phyloP scores from a whole-genome alignment of 495 filamentous ascomycete species.

The Xylaria intraflava region DNA sequence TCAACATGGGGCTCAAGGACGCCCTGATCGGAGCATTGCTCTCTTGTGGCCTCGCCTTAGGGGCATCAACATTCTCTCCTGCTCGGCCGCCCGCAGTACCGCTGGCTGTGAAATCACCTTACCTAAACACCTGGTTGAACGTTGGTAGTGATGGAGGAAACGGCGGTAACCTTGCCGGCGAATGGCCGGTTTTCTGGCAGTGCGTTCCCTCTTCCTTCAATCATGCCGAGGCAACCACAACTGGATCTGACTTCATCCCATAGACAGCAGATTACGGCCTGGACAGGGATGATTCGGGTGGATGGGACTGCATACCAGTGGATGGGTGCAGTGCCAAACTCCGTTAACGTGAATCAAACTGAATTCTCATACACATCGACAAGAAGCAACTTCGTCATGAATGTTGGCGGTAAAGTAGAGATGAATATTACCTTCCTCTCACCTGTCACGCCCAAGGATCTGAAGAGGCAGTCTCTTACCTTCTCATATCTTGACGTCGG shows the following conservation, averaged over 20 bases:
- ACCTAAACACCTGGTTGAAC: conserved; percentile 70
- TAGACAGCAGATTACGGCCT: conserved; percentile 69
- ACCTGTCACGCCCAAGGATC: conserved; percentile 81
- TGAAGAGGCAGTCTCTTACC: conserved; percentile 76
- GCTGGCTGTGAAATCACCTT: conserved; percentile 73
- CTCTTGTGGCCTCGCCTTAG: conserved; percentile 18
- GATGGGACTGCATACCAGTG: conserved; percentile 51
- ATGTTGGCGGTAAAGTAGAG: conserved; percentile 55
- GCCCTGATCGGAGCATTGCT: conserved; percentile 23
- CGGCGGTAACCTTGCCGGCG: conserved; percentile 69
- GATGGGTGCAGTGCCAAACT: conserved; percentile 57
- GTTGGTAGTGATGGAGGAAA: conserved; percentile 60
- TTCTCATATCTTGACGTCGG: conserved; percentile 77
- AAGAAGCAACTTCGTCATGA: conserved; percentile 78
- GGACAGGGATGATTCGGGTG: conserved; percentile 60
- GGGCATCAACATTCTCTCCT: conserved; percentile 36
- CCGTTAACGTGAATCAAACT: conserved; percentile 34
- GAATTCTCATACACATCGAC: conserved; percentile 77
- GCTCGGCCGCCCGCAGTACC: conserved; percentile 69
- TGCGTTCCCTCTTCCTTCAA: conserved; percentile 23
- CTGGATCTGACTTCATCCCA: conserved; percentile 50
- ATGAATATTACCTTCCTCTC: conserved; percentile 79
- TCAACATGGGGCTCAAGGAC: conserved; percentile 22
- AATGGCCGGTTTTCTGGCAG: conserved; percentile 50
- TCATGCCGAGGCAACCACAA: conserved; percentile 33